A percentile compares a stretch with the other conserved stretches of the same genome.
Conservation (phyloP, 768 basidiomycete genomes). For the Boletus vermiculosoides region DNA sequence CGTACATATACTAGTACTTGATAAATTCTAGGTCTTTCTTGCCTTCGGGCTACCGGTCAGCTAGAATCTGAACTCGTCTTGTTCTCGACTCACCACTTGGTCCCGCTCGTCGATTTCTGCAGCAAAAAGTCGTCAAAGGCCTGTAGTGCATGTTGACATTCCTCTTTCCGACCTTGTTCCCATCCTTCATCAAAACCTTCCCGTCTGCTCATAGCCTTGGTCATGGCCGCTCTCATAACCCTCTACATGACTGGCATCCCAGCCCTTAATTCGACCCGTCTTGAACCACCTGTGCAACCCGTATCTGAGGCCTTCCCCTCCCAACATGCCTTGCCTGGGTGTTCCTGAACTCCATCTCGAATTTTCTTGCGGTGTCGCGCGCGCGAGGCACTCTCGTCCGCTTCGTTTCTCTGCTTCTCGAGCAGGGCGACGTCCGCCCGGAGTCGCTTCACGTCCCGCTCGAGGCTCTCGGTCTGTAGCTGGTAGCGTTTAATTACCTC, state of each 20-base stretch:
- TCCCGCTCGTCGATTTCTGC: constrained; percentile 39
- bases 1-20: too few relatives aligned
- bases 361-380: constrained; percentile 43
- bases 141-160: constrained; percentile 51
- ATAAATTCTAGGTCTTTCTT: too few relatives aligned
- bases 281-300: constrained; percentile 46
- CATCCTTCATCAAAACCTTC: too few relatives aligned
- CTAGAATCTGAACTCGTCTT: not conserved
- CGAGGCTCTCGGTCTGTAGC: constrained; percentile 45
- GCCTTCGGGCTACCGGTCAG: constrained; percentile 21
- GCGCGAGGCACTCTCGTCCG: constrained; percentile 46
- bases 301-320: constrained; percentile 41
- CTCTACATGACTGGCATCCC: constrained; percentile 43
- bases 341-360: constrained; percentile 43
- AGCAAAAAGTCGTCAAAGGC: constrained; percentile 58
- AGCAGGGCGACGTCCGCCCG: constrained; percentile 29
- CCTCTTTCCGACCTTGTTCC: constrained; percentile 44
- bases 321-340: constrained; percentile 45
- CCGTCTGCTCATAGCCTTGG: constrained; percentile 42
- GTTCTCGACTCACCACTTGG: constrained; percentile 22
- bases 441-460: constrained; percentile 43
- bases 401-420: constrained; percentile 39
- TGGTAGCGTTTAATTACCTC: constrained; percentile 49
- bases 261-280: constrained; percentile 44
- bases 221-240: constrained; percentile 46